Evolutionary conservation across 2,329 filamentous ascomycete species (phyloP), one percentile per base, ranked within the genome.

Genomic region (Nemania serpens): DNA sequence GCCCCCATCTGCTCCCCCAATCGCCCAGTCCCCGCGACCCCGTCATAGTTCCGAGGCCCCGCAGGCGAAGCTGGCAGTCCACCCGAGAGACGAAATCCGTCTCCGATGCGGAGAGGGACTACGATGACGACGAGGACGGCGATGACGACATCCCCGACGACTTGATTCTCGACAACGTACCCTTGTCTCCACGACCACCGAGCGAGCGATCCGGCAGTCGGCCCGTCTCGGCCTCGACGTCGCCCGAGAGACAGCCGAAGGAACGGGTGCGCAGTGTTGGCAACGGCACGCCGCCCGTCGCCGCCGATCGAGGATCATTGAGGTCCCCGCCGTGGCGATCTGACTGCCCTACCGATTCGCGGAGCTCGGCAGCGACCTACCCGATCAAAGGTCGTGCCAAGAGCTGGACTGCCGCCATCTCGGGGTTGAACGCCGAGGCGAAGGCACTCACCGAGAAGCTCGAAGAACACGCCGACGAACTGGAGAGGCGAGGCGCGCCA

Each of bases 121-220:
- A 84, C 63, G 87, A 91, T 67, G 85, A 89, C 49, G 89, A 93
- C 68, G 86, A 89, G 50, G 89, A 89, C 52, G 89, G 93, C 67
- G 89, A 93, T 55, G 88, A 86, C 55, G 86, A 91, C 59, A 88
- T 95, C 33, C 91, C 91, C 0, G 90, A 93, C 25, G 90, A 91
- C 55, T 84, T 91, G 22, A 83, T 93, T 54, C 83, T 95, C 48
- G 90, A 91, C 76, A 95, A 95, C 66, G 88, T 95, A 2, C 91
- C 91, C 5, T 86, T 95, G 47, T 93, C 91, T 0, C 91, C 91
- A n/a, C 81, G 87, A 1, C 86, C 86, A 1, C 78, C 79, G 1
- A 78, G 78, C 22, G 84, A 88, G 63, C 80, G 87, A 15, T 76
- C 82, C 0, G 78, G 78, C 6, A 88, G 83, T 70, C 77, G 79